Conservation (phyloP, 1,284 basidiomycete genomes). For the Naganishia sp. region DNA sequence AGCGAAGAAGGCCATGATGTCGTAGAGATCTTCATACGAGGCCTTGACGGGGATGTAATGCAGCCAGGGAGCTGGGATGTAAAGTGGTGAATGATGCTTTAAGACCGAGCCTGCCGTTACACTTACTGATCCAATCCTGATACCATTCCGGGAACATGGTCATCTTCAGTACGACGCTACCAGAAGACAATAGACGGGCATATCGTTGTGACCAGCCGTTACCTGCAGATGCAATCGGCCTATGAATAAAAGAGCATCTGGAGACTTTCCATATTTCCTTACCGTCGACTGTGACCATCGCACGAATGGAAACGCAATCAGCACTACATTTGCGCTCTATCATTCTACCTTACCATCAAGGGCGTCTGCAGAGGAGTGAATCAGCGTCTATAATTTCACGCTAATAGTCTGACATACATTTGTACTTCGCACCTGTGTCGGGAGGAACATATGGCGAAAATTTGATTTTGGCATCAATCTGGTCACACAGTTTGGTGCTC, state of each 20-base stretch:
- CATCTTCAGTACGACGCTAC: conserved; percentile 53
- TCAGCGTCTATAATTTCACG: background rate
- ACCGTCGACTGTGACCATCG: conserved; percentile 24
- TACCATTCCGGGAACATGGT: conserved; percentile 56
- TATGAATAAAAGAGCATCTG: background rate
- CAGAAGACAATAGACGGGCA: conserved; percentile 54
- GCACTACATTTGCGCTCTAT: background rate
- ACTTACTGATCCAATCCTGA: conserved; percentile 48
- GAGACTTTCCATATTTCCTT: background rate
- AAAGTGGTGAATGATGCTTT: conserved; percentile 25
- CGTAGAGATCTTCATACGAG: conserved; percentile 57
- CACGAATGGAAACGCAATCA: background rate
- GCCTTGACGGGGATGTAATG: conserved; percentile 56
- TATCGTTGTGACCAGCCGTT: conserved; percentile 71
- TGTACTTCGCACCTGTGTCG: conserved; percentile 58
- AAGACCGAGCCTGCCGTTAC: background rate
- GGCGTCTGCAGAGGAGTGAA: conserved; percentile 17
- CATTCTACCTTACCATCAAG: conserved; percentile 29
- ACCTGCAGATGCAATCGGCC: conserved; percentile 56
- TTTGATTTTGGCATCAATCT: conserved; percentile 47
- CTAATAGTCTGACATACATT: conserved; percentile 39
- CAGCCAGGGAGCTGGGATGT: conserved; percentile 46
- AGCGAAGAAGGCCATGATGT: conserved; percentile 56
- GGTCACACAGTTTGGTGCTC: conserved; percentile 41
- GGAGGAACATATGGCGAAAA: conserved; percentile 58